Evolutionary conservation across 2,329 filamentous ascomycete species (phyloP), one percentile per base, ranked within the genome.

Genomic region (Dactylonectria macrodidyma): DNA sequence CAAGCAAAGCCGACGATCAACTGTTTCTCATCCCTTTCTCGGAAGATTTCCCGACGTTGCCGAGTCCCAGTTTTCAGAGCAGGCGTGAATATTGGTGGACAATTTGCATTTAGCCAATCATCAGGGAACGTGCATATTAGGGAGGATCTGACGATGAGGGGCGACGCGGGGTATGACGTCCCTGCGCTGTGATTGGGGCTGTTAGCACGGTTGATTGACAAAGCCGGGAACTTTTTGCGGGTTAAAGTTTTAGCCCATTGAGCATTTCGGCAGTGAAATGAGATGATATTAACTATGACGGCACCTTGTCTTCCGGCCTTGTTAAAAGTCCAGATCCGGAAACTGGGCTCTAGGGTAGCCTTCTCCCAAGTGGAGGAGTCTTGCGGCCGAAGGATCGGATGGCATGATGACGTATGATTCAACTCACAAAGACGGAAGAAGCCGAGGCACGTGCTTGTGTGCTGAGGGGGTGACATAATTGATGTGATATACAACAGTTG

Each of bases 31-130:
- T 16, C 6, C 47, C 16, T 8, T 47, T 19, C 11, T 26, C 71
- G 71, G 71, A 59, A 62, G 1, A 4, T 11, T 47, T 14, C 44
- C 72, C 72, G 72, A 66, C 14, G 1, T n/a, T 60, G 2, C 72
- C 71, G 67, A 24, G 34, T 10, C 2, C 14, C 41, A 11, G 10
- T 11, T 26, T 10, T 8, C 6, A 19, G 2, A 48, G 1, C 51
- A 67, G 51, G 51, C 62, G 1, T 26, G 47, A 24, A 47, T 52
- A 73, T 73, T 73, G 71, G 71, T 72, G 67, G 71, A 73, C 14
- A 67, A 60, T 34, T 56, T 16, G 22, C 14, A 72, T 74, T 74
- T 73, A 73, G 50, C 71, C 71, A 73, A n/a, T 2, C 14, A 38
- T 6, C 19, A 26, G 58, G 51, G 7, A n/a, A 62, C 44, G 44